These are phyloP conservation scores for Mucor velutinosus DNA, from an alignment of 371 early-diverging fungal species.

Conservation along the genomic window DNA sequence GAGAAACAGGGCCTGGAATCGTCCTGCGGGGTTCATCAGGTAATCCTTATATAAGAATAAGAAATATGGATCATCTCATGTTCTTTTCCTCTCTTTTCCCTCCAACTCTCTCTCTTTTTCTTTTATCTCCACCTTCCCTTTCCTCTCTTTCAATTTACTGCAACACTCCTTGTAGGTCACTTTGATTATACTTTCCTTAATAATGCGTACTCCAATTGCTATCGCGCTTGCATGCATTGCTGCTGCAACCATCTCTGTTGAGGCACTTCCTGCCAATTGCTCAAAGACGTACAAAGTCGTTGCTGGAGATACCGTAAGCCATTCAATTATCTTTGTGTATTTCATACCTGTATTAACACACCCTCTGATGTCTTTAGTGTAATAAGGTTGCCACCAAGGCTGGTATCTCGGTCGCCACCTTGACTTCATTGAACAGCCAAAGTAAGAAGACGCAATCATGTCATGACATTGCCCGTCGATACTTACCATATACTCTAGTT, in stretches of 20 bases:
- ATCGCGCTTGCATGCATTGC: conserved; percentile 27
- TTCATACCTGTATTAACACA: neutral
- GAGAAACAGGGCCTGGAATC: conserved; percentile 6
- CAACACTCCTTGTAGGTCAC: neutral
- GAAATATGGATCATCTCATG: no score
- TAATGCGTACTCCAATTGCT: conserved; percentile 23
- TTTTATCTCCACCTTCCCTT: neutral
- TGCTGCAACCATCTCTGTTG: conserved; percentile 13
- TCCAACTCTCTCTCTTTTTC: neutral
- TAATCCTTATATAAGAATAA: neutral
- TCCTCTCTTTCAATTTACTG: neutral
- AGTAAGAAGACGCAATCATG: neutral
- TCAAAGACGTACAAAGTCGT: conserved; percentile 18
- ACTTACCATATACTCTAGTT: conserved; percentile 6
- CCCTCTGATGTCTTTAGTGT: conserved; percentile 17
- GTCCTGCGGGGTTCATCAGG: neutral
- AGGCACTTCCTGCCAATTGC: conserved; percentile 25
- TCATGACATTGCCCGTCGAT: neutral
- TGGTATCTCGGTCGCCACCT: neutral
- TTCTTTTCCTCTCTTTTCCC: neutral
- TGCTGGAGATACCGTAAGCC: conserved; percentile 24
- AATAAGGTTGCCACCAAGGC: conserved; percentile 10
- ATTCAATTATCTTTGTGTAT: neutral
- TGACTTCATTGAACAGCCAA: neutral
- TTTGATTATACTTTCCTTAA: conserved; percentile 4